A percentile compares a stretch with the other conserved stretches of the same genome.
Evolutionary conservation across 768 basidiomycete genomes (phyloP).

Genomic region (Trametes cubensis): DNA sequence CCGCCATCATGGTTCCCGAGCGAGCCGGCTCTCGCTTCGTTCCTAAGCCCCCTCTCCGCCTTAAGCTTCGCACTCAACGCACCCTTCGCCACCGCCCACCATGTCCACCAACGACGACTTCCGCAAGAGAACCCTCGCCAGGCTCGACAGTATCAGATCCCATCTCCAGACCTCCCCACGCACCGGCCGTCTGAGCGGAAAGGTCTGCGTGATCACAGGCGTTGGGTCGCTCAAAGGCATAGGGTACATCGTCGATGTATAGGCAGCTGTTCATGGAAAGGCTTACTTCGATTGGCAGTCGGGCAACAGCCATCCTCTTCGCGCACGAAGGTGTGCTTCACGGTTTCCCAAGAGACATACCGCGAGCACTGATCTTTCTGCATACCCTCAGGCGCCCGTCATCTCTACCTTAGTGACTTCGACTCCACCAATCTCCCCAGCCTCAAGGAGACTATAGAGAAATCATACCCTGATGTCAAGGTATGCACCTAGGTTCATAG

Average conservation of each 20-base stretch:
- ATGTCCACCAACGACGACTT: slow-evolving; percentile 46
- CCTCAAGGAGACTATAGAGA: slow-evolving; percentile 68
- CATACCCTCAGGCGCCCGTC: slow-evolving; percentile 60
- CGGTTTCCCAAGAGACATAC: slow-evolving; percentile 2
- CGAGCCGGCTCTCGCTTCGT: background rate
- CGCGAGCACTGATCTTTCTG: background rate
- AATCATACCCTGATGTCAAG: slow-evolving; percentile 76
- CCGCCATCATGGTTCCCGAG: background rate
- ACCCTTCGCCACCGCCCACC: slow-evolving; percentile 1
- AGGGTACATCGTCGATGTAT: slow-evolving; percentile 55
- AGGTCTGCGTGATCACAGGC: slow-evolving; percentile 88
- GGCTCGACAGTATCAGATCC: slow-evolving; percentile 67
- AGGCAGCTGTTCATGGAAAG: background rate
- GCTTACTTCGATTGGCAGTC: slow-evolving; percentile 43
- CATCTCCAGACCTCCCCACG: slow-evolving; percentile 63
- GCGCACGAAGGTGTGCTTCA: slow-evolving; percentile 71
- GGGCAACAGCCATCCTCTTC: slow-evolving; percentile 70
- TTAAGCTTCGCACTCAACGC: background rate
- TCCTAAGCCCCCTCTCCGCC: background rate
- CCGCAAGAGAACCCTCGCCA: slow-evolving; percentile 60
- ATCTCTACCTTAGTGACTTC: slow-evolving; percentile 78
- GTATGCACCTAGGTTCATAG: slow-evolving; percentile 39
- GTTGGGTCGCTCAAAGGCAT: slow-evolving; percentile 87
- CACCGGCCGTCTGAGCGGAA: slow-evolving; percentile 61
- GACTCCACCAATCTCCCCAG: slow-evolving; percentile 66